Evolutionary conservation across 768 basidiomycete species (phyloP).

Genomic region (Polyporus arcularius): DNA sequence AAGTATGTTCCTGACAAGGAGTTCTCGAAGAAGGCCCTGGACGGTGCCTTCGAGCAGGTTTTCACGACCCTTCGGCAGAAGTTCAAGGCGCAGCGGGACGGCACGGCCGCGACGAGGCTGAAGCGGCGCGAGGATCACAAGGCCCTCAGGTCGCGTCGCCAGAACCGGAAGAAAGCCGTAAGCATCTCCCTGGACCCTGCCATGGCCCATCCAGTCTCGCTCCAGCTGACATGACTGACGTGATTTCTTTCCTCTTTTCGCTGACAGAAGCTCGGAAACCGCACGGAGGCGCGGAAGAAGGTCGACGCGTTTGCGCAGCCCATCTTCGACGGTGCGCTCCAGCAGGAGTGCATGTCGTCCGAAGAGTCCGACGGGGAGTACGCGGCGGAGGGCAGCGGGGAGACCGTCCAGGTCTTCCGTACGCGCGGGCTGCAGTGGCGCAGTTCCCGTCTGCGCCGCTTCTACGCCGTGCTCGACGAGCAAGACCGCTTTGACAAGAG

Average conservation of each 20-base stretch:
- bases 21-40: slow-evolving; percentile 61
- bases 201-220: background rate
- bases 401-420: slow-evolving; percentile 42
- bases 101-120: slow-evolving; percentile 39
- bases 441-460: slow-evolving; percentile 60
- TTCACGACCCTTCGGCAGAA: slow-evolving; percentile 71
- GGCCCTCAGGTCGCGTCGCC: slow-evolving; percentile 59
- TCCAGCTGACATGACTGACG: background rate
- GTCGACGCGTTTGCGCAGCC: slow-evolving; percentile 57
- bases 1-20: slow-evolving; percentile 66
- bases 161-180: slow-evolving; percentile 64
- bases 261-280: slow-evolving; percentile 66
- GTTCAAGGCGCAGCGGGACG: slow-evolving; percentile 61
- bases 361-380: slow-evolving; percentile 70
- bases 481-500: slow-evolving; percentile 48
- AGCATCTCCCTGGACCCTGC: slow-evolving; percentile 26
- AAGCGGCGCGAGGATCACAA: slow-evolving; percentile 63
- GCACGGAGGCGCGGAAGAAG: slow-evolving; percentile 59
- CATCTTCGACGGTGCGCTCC: slow-evolving; percentile 69
- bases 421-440: slow-evolving; percentile 69
- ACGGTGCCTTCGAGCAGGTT: slow-evolving; percentile 67
- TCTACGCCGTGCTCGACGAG: slow-evolving; percentile 63
- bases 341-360: slow-evolving; percentile 78
- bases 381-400: slow-evolving; percentile 26
- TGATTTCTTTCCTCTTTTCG: background rate